phyloP scores from a whole-genome alignment of 1,284 basidiomycete genomes.

The Vanrija sp. region DNA sequence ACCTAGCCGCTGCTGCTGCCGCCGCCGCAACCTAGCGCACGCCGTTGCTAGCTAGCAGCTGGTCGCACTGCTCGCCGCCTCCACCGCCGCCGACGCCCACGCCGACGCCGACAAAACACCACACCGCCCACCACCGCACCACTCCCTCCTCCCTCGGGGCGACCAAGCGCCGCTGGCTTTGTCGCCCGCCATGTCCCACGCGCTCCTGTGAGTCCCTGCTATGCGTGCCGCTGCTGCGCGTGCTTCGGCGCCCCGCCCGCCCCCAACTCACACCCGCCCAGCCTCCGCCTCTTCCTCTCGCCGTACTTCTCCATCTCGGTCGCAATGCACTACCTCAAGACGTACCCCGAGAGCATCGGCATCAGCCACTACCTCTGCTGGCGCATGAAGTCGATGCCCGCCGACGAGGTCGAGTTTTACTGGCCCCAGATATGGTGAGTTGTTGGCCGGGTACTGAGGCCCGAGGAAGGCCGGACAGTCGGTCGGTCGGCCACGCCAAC shows the following conservation, averaged over 20 bases:
- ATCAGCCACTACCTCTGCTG: slow-evolving; percentile 92
- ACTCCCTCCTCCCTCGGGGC: not conserved
- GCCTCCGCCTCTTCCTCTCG: slow-evolving; percentile 78
- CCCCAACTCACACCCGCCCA: slow-evolving; percentile 10
- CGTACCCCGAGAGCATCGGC: slow-evolving; percentile 87
- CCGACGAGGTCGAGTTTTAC: slow-evolving; percentile 80
- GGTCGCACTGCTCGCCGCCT: too few species aligned
- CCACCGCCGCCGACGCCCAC: not conserved
- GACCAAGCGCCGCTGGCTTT: too few species aligned
- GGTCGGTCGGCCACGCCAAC: not conserved
- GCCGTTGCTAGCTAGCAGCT: too few species aligned
- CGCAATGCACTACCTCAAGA: slow-evolving; percentile 79
- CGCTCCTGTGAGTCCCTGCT: slow-evolving; percentile 23
- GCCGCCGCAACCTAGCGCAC: too few species aligned
- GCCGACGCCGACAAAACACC: not conserved
- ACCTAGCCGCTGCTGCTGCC: too few species aligned
- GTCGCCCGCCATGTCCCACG: slow-evolving; percentile 31
- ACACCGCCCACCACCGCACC: not conserved
- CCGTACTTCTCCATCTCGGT: slow-evolving; percentile 89
- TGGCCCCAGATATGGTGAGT: slow-evolving; percentile 92
- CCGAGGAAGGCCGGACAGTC: not conserved
- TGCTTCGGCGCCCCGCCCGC: not conserved
- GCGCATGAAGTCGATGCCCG: slow-evolving; percentile 70
- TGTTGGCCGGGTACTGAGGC: too few species aligned
- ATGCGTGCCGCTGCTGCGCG: not conserved